Evolutionary conservation across 2,329 filamentous ascomycete species (phyloP).

Genomic region (Aspergillus ruber): DNA sequence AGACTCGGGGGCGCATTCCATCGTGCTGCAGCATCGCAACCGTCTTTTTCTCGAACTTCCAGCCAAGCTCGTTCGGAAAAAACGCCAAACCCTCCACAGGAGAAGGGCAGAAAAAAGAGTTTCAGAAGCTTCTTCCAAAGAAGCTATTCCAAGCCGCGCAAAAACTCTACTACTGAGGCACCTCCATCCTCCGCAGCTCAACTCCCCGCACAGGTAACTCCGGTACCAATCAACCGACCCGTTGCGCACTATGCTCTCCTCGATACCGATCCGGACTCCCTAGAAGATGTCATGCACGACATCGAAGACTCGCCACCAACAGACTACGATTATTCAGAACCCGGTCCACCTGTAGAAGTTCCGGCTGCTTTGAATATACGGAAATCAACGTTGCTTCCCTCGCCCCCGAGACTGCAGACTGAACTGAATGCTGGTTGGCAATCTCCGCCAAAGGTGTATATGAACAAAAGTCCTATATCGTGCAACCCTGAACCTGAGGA

Average conservation of each 20-base stretch:
- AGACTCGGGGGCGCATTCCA: background rate
- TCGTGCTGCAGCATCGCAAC: background rate
- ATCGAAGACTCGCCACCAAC: constrained; percentile 36
- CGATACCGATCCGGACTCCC: constrained; percentile 38
- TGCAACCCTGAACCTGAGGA: constrained; percentile 9
- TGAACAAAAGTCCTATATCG: constrained; percentile 21
- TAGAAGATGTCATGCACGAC: constrained; percentile 34
- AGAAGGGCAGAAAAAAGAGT: constrained; percentile 19
- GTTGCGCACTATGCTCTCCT: constrained; percentile 55
- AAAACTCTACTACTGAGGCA: constrained; percentile 17
- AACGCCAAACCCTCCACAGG: constrained; percentile 3
- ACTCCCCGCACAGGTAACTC: constrained; percentile 36
- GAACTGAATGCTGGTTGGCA: constrained; percentile 24
- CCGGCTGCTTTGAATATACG: constrained; percentile 25
- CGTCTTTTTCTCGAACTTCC: background rate
- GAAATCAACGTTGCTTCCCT: constrained; percentile 38
- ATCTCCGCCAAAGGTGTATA: constrained; percentile 32
- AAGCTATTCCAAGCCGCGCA: constrained; percentile 23
- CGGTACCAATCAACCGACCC: constrained; percentile 34
- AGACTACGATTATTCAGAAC: constrained; percentile 22
- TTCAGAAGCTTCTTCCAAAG: constrained; percentile 55
- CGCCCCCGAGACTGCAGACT: constrained; percentile 32
- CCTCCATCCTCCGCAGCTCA: constrained; percentile 19
- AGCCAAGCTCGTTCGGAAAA: background rate
- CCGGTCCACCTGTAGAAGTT: constrained; percentile 15